Evolutionary conservation across 2,329 filamentous ascomycete species (phyloP).

Genomic region (Trichophaea hybrida): DNA sequence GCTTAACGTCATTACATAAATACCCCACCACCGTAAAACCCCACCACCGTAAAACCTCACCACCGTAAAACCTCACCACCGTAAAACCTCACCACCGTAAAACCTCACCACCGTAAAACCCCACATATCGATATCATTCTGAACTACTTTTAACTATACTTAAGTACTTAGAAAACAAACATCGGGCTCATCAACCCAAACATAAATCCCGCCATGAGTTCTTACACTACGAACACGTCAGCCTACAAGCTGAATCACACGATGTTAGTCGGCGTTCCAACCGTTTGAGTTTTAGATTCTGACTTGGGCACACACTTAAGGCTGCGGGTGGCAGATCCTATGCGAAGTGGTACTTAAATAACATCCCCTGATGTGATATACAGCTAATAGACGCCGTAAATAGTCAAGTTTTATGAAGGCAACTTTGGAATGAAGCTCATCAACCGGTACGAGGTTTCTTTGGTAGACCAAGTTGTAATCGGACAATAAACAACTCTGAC

Average conservation of each 20-base stretch:
- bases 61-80: too few species aligned
- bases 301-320: slow-evolving; percentile 33
- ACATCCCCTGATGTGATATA: not conserved
- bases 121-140: too few species aligned
- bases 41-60: too few species aligned
- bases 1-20: too few species aligned
- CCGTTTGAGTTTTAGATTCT: not conserved
- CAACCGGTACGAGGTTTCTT: slow-evolving; percentile 44
- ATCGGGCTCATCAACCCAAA: too few species aligned
- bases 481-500: not conserved
- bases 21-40: too few species aligned
- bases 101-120: too few species aligned
- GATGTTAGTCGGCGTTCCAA: slow-evolving; percentile 18
- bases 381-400: not conserved
- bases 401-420: slow-evolving; percentile 75
- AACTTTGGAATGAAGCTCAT: slow-evolving; percentile 77
- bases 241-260: slow-evolving; percentile 40
- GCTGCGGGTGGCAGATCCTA: slow-evolving; percentile 89
- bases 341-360: slow-evolving; percentile 45
- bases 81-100: too few species aligned
- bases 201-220: not conserved
- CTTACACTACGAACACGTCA: slow-evolving; percentile 38
- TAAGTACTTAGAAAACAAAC: too few species aligned
- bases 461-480: too few species aligned
- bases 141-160: too few species aligned